Base-by-base conservation (phyloP, 768 basidiomycete species). In the Tricholoma matsutake region DNA sequence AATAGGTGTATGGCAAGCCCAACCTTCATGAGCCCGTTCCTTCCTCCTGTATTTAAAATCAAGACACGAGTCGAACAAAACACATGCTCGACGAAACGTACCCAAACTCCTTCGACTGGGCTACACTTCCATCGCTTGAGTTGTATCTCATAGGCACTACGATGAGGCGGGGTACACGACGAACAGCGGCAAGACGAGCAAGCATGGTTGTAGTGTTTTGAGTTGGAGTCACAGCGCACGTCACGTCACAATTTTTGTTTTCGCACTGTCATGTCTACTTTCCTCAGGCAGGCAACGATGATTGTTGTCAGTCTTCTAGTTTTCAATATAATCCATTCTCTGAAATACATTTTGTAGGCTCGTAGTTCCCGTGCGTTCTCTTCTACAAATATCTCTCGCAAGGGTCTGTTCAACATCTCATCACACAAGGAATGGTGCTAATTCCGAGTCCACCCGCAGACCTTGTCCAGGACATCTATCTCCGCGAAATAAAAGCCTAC, bases 391-490 rank as follows among this genome's bases (percentile, higher is more conserved):
- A 78, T 78, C 65, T 70, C 81, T 59, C 87, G 86, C 71, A 88
- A 84, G 81, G 91, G 90, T 88, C 70, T 29, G 80, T 75, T 57
- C 43, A 53, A 39, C 29, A 31, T 37, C 7, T 43, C 8, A 9
- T 32, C 51, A 53, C 51, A 43, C 45, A 35, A 45, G 9, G 43
- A 39, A 22, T 14, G 34, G 49, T 39, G 59, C 66, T 70, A 67
- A 75, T 75, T 70, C 76, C 78, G 77, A 75, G 71, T 77, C 68
- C 66, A 68, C 74, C 78, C 73, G 76, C 72, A 97, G 96, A 97
- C 81, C 81, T 96, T 71, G 82, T 98, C 57, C 92, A 96, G 83
- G 94, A 97, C 64, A 73, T 97, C 59, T 98, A 98, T 78, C 68
- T 98, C 67, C 87, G 83, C 70, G 91, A 96, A 79, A 82, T 98